These are phyloP conservation scores for Saccharomycopsis sp. DNA, from an alignment of 805 yeast species.

Conservation along the genomic window DNA sequence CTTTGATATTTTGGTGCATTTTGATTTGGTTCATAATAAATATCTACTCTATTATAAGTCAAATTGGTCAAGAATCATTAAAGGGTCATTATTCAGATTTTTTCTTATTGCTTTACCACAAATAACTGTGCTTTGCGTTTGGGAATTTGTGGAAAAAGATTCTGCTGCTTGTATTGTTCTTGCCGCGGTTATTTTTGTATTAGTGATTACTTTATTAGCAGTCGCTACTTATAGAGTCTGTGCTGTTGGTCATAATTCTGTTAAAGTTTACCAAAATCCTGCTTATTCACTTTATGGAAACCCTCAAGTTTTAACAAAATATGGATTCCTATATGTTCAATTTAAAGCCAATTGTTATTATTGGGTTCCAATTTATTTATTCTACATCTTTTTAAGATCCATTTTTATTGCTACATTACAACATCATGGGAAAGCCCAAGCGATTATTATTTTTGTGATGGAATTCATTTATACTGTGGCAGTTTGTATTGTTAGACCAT, in stretches of 20 bases:
- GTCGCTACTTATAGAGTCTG: conserved; percentile 73
- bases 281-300: conserved; percentile 89
- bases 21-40: conserved; percentile 47
- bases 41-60: conserved; percentile 68
- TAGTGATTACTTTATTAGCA: conserved; percentile 46
- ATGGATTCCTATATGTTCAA: conserved; percentile 89
- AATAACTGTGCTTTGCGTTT: conserved; percentile 64
- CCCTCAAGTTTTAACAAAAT: conserved; percentile 64
- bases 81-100: conserved; percentile 81
- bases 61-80: conserved; percentile 76
- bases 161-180: conserved; percentile 75
- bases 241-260: conserved; percentile 59
- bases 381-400: conserved; percentile 63
- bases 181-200: conserved; percentile 59
- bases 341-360: conserved; percentile 80
- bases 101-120: conserved; percentile 84
- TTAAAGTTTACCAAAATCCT: conserved; percentile 70
- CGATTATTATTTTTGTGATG: conserved; percentile 62
- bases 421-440: conserved; percentile 67
- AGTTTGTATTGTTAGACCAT: conserved; percentile 71
- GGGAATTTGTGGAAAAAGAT: conserved; percentile 82
- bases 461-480: conserved; percentile 62
- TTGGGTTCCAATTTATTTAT: conserved; percentile 59
- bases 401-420: conserved; percentile 84
- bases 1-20: conserved; percentile 50